These are phyloP conservation scores for Rutstroemia sp. DNA, from an alignment of 2,329 filamentous ascomycete genomes.

Conservation along the genomic window DNA sequence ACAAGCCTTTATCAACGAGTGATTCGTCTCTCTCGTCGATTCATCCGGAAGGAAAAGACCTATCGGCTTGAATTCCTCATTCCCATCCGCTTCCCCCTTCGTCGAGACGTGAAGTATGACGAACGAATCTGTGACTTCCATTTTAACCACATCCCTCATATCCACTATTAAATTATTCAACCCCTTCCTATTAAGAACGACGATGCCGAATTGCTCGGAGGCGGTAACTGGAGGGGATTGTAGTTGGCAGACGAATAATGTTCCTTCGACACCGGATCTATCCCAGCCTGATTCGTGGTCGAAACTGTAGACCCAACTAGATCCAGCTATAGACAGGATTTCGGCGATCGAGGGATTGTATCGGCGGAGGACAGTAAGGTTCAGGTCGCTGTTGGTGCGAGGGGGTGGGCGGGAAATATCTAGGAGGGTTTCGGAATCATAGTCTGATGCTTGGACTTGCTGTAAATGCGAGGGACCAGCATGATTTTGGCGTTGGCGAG, in stretches of 20 bases:
- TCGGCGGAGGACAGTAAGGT: constrained; percentile 74
- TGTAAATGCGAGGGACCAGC: constrained; percentile 26
- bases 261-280: constrained; percentile 78
- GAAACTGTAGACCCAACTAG: constrained; percentile 81
- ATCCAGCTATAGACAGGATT: constrained; percentile 76
- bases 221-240: constrained; percentile 31
- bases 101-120: constrained; percentile 35
- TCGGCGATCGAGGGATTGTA: constrained; percentile 67
- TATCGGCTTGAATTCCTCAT: constrained; percentile 33
- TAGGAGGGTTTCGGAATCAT: constrained; percentile 39
- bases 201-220: constrained; percentile 46
- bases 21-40: constrained; percentile 31
- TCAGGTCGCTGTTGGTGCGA: constrained; percentile 76
- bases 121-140: constrained; percentile 54
- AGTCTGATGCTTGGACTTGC: constrained; percentile 42
- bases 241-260: constrained; percentile 77
- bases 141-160: constrained; percentile 51
- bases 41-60: constrained; percentile 51
- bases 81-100: constrained; percentile 4
- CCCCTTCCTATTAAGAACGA: constrained; percentile 65
- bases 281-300: constrained; percentile 66
- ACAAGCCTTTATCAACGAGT: constrained; percentile 21
- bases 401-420: constrained; percentile 30
- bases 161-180: constrained; percentile 64
- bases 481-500: constrained; percentile 28